Evolutionary conservation across 805 yeast species (phyloP).

Genomic region (Peterozyma xylosa): DNA sequence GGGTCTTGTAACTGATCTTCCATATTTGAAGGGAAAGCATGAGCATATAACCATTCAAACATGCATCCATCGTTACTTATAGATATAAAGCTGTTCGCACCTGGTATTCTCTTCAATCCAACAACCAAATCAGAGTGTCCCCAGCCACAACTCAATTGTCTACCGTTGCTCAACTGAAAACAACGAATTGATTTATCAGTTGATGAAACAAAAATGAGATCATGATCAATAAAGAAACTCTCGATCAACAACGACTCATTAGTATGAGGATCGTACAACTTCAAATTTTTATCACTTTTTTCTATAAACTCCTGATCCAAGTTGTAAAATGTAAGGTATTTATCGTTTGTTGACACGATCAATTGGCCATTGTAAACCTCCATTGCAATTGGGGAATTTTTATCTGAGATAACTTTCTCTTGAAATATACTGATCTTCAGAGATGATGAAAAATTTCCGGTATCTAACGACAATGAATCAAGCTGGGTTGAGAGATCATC

Average conservation of each 20-base stretch:
- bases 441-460: constrained; percentile 1
- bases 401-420: constrained; percentile 42
- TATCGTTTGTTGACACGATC: constrained; percentile 46
- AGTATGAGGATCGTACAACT: constrained; percentile 29
- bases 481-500: not conserved
- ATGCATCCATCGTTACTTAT: constrained; percentile 49
- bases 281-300: constrained; percentile 24
- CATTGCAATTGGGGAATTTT: constrained; percentile 42
- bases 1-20: constrained; percentile 5
- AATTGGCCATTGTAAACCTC: constrained; percentile 28
- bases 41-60: constrained; percentile 33
- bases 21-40: constrained; percentile 1
- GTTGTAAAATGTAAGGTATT: constrained; percentile 33
- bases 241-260: constrained; percentile 39
- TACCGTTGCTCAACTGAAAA: constrained; percentile 38
- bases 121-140: constrained; percentile 50
- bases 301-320: constrained; percentile 22
- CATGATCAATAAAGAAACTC: constrained; percentile 25
- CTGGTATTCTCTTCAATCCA: constrained; percentile 24
- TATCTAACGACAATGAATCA: not conserved
- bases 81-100: constrained; percentile 26
- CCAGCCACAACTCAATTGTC: constrained; percentile 44
- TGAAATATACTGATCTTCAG: constrained; percentile 17
- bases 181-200: constrained; percentile 52
- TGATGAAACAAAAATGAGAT: constrained; percentile 32